Evolutionary conservation across 768 basidiomycete genomes (phyloP).

Genomic region (Auriscalpium vulgare): DNA sequence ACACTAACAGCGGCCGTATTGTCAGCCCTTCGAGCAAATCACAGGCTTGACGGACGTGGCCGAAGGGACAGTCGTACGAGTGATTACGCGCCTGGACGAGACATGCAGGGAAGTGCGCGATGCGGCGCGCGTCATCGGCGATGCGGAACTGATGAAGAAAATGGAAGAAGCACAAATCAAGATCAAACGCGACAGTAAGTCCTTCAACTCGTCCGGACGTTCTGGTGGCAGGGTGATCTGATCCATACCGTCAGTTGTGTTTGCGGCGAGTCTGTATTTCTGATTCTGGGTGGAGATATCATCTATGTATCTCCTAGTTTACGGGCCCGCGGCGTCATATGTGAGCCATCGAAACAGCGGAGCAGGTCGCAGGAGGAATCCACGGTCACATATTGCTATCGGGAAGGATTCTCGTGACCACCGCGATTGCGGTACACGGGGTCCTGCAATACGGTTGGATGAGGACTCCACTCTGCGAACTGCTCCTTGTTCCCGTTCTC

Average conservation of each 20-base stretch:
- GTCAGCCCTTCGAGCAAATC: slow-evolving; percentile 92
- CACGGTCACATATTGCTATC: too few relatives aligned
- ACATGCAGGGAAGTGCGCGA: slow-evolving; percentile 96
- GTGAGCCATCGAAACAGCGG: too few relatives aligned
- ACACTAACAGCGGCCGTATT: neutral
- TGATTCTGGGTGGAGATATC: slow-evolving; percentile 23
- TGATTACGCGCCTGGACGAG: slow-evolving; percentile 93
- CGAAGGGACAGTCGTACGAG: slow-evolving; percentile 94
- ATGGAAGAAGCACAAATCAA: slow-evolving; percentile 94
- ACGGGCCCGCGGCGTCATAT: too few relatives aligned
- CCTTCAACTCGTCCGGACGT: neutral
- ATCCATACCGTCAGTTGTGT: slow-evolving; percentile 48
- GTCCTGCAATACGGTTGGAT: too few relatives aligned
- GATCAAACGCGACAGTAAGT: slow-evolving; percentile 94
- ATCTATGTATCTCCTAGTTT: too few relatives aligned
- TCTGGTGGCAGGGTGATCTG: too few relatives aligned
- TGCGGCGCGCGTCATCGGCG: slow-evolving; percentile 95
- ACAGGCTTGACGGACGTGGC: slow-evolving; percentile 87
- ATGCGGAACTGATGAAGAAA: slow-evolving; percentile 91
- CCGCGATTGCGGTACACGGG: too few relatives aligned
- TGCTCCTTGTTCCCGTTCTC: too few relatives aligned
- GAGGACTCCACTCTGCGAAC: too few relatives aligned
- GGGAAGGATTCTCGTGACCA: too few relatives aligned
- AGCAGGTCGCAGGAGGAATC: too few relatives aligned
- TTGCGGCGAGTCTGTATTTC: slow-evolving; percentile 84